Evolutionary conservation across 1,284 basidiomycete species (phyloP), one percentile per base, ranked within the genome.

Genomic region (Xerocomus nothofagi): DNA sequence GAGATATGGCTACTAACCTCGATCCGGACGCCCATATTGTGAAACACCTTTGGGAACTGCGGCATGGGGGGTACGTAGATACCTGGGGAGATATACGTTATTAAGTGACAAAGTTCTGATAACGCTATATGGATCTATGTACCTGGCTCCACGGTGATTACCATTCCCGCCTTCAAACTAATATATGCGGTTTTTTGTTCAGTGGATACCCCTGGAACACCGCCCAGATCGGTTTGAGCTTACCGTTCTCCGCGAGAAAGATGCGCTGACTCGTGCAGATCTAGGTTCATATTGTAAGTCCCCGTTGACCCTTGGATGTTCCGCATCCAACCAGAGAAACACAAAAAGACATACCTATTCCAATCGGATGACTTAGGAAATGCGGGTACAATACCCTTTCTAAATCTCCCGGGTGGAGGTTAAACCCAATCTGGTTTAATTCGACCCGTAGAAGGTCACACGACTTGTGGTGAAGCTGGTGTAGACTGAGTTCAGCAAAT

Each of bases 11-110:
- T 26, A 61, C 71, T 37, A 53, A 85, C 88, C 77, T 97, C 93
- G 62, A 97, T 92, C 39, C 94, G 81, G 53, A 97, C 85, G 5
- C 91, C 92, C 23, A 95, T 80, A 54, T 92, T 88, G 59, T 94
- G 93, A 70, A 92, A 98, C 49, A 82, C 80, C 56, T 80, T 86
- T 0, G 94, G 94, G 69, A 91, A 97, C 37, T 79, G 72, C 2
- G 83, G 62, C 18, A 81, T 77, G 1, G 84, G 81, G 3, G 94
- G 94, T 18, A 98, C 91, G 62, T 95, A 97, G 32, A 92, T 77
- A 2, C 88, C 86, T 77, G 49, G 49, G 31, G 50, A 44, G 32
- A 56, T 44, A 44, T 44, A 30, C 21, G n/a, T 62, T 7, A 49
- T 32, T 44, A 39, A 49, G 34, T 44, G 34, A 42, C 34, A 20